Evolutionary conservation across 352 stramenopile species (phyloP).

Genomic region (Pythium myriotylum): DNA sequence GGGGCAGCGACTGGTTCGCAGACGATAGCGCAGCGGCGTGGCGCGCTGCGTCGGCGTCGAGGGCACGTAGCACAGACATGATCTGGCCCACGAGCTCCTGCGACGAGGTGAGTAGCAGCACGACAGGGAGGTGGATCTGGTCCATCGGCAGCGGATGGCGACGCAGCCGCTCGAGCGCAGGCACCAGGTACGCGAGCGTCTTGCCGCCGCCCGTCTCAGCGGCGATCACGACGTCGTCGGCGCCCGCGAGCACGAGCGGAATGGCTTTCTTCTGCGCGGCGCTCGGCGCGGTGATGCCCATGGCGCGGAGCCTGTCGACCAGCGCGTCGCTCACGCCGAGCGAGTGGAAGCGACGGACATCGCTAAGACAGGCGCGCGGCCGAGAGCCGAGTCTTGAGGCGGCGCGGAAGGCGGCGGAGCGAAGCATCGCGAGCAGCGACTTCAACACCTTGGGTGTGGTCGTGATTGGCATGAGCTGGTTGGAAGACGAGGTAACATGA

Average conservation of each 20-base stretch:
- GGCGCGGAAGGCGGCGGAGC: background rate
- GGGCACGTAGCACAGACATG: constrained; percentile 38
- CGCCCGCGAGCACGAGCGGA: constrained; percentile 43
- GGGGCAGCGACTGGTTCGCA: constrained; percentile 47
- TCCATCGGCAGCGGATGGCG: constrained; percentile 34
- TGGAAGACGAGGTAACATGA: constrained; percentile 1
- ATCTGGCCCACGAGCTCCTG: constrained; percentile 87
- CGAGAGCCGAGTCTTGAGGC: background rate
- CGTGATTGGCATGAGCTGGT: constrained; percentile 16
- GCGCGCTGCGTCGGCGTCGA: constrained; percentile 44
- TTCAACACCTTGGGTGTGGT: constrained; percentile 8
- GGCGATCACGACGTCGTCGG: constrained; percentile 90
- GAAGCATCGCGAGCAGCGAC: constrained; percentile 11
- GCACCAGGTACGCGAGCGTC: constrained; percentile 95
- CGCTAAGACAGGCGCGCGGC: background rate
- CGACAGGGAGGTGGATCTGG: constrained; percentile 51
- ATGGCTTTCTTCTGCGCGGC: constrained; percentile 58
- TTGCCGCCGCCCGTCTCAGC: constrained; percentile 96
- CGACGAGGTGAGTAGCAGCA: constrained; percentile 84
- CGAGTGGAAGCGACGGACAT: constrained; percentile 48
- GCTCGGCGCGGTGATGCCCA: constrained; percentile 51
- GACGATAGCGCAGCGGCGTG: constrained; percentile 54
- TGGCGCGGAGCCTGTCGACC: constrained; percentile 35
- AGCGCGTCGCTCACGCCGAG: constrained; percentile 48
- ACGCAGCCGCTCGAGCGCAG: constrained; percentile 77